Conservation (phyloP, 1,284 basidiomycete genomes). For the Rhizoctonia solani region DNA sequence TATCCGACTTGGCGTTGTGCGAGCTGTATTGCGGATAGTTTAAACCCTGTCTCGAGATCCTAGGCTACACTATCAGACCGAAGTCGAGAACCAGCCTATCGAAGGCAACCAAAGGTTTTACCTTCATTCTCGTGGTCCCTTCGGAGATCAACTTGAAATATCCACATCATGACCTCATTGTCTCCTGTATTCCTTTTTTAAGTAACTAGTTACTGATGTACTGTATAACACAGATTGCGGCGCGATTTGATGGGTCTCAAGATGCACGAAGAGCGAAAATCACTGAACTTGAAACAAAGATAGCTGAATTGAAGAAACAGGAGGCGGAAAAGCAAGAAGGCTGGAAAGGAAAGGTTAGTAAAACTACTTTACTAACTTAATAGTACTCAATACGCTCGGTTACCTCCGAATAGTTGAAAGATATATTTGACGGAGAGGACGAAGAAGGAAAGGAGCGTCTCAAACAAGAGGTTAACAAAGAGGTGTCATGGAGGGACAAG, state of each 20-base stretch:
- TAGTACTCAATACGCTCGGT: not conserved
- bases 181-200: no score
- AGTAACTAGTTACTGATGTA: not conserved
- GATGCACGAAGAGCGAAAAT: constrained; percentile 11
- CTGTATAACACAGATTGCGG: constrained; percentile 3
- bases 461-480: constrained; percentile 27
- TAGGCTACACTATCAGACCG: no score
- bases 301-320: constrained; percentile 22
- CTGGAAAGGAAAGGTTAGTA: constrained; percentile 25
- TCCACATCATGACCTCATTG: no score
- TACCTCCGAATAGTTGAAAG: constrained; percentile 8
- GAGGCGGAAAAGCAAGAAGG: constrained; percentile 32
- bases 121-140: no score
- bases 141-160: no score
- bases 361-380: not conserved
- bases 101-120: no score
- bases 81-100: no score
- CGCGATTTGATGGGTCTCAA: constrained; percentile 23
- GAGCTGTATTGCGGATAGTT: no score
- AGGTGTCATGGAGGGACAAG: constrained; percentile 19
- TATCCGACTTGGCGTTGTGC: no score
- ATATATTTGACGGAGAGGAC: constrained; percentile 27
- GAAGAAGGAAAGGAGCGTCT: constrained; percentile 27
- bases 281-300: constrained; percentile 11
- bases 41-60: no score